Evolutionary conservation across 1,284 basidiomycete genomes (phyloP), one percentile per base, ranked within the genome.

Genomic region (Moesziomyces antarcticus): DNA sequence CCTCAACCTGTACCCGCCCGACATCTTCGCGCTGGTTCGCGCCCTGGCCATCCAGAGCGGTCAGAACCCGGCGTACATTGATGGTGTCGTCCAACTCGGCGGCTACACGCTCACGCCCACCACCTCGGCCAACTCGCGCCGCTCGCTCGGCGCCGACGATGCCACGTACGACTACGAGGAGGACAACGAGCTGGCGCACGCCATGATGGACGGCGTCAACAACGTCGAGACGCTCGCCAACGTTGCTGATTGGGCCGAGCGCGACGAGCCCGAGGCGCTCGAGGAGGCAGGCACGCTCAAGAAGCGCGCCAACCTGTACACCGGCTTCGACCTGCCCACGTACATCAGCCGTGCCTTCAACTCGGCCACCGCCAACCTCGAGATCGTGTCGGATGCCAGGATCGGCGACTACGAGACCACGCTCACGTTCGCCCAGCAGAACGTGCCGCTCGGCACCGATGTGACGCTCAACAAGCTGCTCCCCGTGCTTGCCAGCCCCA

Each of bases 1-100:
- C 75, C 87, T 92, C 87, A 92, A 92, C 81, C 87, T 91, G 67
- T 89, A 91, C 73, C 91, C 91, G 22, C 84, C 88, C n/a, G 85
- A 88, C 33, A 85, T 93, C 43, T 92, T 93, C 81, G 90, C 90
- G 0, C 86, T 92, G 18, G 89, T 91, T 30, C 88, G 91, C 25
- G 86, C 87, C 3, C 86, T 92, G 6, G 90, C 90, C 10, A 86
- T 90, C 16, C 86, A 90, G 67, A 89, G 90, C 10, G 89, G 90
- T 3, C 82, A 91, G 61, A 85, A 88, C 73, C 88, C 88, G 1
- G 85, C 86, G 13, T 90, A 89, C 44, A 85, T 93, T 61, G 92
- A 93, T 72, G 88, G 87, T 10, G 89, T 93, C 57, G 89, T 93
- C 9, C 74, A 85, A 35, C 83, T 92, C n/a, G 91, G 90, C 33